Percentiles rank a stretch among this genome's conserved stretches.
phyloP scores from a whole-genome alignment of 179 eudicot species.

The Spergularia azorica region DNA sequence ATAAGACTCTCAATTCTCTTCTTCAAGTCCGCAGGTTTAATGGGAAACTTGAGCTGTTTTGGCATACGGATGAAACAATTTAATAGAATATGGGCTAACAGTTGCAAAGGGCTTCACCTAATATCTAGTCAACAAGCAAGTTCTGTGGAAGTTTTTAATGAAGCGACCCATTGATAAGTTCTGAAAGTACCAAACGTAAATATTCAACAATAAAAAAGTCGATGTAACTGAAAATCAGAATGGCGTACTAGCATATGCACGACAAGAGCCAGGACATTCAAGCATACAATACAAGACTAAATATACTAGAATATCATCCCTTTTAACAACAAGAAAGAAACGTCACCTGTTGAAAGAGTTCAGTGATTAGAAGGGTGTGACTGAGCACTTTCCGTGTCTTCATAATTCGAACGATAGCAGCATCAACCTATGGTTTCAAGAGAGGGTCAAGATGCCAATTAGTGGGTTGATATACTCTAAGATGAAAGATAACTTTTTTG shows the following conservation, averaged over 20 bases:
- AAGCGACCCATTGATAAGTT: background rate
- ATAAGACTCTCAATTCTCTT: slow-evolving; percentile 97
- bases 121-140: background rate
- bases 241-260: background rate
- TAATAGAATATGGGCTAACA: background rate
- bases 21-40: slow-evolving; percentile 96
- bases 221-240: background rate
- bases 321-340: background rate
- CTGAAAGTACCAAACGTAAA: background rate
- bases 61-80: slow-evolving; percentile 15
- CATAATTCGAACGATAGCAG: slow-evolving; percentile 99
- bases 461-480: background rate
- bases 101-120: background rate
- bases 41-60: slow-evolving; percentile 93
- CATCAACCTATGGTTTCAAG: slow-evolving; percentile 69
- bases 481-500: no score
- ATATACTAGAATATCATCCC: background rate
- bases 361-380: slow-evolving; percentile 93
- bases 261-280: background rate
- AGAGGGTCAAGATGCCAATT: background rate
- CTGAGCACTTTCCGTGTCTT: slow-evolving; percentile 96
- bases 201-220: background rate
- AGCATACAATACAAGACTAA: background rate
- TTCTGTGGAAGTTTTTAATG: background rate
- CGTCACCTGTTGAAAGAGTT: slow-evolving; percentile 98